Conservation (phyloP, 768 basidiomycete species). For the Crassisporium funariophilum region DNA sequence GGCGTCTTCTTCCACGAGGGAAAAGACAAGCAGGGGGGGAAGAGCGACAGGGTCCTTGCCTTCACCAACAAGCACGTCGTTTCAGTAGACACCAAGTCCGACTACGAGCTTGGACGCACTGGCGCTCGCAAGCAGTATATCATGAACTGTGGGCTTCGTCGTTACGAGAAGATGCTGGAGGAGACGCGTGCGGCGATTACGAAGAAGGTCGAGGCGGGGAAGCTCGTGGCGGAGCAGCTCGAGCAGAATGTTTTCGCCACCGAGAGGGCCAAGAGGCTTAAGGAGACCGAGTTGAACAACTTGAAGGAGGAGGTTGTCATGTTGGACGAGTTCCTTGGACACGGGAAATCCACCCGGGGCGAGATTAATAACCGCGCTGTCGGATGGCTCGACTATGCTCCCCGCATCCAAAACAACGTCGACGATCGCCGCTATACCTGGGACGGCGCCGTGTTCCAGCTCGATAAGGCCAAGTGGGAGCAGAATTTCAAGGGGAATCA, state of each 20-base stretch:
- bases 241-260: no score
- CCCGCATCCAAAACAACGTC: conserved; percentile 21
- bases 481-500: conserved; percentile 15
- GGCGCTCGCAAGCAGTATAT: conserved; percentile 16
- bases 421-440: conserved; percentile 25
- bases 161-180: no score
- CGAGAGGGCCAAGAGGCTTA: no score
- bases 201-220: no score
- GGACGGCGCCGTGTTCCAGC: conserved; percentile 25
- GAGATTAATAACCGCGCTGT: no score
- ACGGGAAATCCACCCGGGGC: no score
- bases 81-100: conserved; percentile 16
- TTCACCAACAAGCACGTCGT: conserved; percentile 11
- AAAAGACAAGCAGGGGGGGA: conserved; percentile 10
- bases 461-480: conserved; percentile 20
- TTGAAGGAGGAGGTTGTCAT: no score
- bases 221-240: no score
- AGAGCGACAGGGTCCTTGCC: conserved; percentile 12
- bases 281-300: no score
- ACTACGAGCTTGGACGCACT: conserved; percentile 21
- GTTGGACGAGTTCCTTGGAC: no score
- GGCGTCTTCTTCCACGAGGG: conserved; percentile 33
- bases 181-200: no score
- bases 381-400: conserved; percentile 32
- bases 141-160: no score